phyloP scores from a whole-genome alignment of 2,329 filamentous ascomycete genomes.

The Thielaviopsis cerberus region DNA sequence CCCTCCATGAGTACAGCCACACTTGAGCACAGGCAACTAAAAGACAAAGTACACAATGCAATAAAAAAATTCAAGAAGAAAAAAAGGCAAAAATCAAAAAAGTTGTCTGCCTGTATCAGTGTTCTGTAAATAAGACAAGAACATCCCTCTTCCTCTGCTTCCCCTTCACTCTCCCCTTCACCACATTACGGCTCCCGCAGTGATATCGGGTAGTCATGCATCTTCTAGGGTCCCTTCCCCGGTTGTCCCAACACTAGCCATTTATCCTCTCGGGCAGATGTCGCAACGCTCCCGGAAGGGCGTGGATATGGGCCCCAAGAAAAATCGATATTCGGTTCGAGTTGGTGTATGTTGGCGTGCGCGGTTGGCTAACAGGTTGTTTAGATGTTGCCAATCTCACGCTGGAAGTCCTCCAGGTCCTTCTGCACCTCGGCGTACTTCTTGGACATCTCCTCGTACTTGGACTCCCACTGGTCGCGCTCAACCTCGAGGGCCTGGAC shows the following conservation, averaged over 20 bases:
- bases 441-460: slow-evolving; percentile 95
- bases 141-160: neutral
- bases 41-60: neutral
- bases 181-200: neutral
- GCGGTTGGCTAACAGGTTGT: slow-evolving; percentile 12
- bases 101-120: slow-evolving; percentile 1
- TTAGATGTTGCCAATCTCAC: slow-evolving; percentile 87
- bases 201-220: neutral
- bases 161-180: neutral
- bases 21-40: neutral
- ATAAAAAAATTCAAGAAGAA: neutral
- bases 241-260: neutral
- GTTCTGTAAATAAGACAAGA: slow-evolving; percentile 9
- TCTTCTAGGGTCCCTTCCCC: neutral
- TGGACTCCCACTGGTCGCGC: slow-evolving; percentile 85
- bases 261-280: neutral
- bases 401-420: slow-evolving; percentile 78
- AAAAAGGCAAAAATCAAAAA: slow-evolving; percentile 6
- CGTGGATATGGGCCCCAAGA: neutral
- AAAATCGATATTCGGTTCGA: neutral
- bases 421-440: slow-evolving; percentile 72
- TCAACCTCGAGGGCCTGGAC: slow-evolving; percentile 87
- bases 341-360: slow-evolving; percentile 2
- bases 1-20: neutral
- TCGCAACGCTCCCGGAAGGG: neutral